Conservation (phyloP, 768 basidiomycete species). For the Xerocomus spinulosus region DNA sequence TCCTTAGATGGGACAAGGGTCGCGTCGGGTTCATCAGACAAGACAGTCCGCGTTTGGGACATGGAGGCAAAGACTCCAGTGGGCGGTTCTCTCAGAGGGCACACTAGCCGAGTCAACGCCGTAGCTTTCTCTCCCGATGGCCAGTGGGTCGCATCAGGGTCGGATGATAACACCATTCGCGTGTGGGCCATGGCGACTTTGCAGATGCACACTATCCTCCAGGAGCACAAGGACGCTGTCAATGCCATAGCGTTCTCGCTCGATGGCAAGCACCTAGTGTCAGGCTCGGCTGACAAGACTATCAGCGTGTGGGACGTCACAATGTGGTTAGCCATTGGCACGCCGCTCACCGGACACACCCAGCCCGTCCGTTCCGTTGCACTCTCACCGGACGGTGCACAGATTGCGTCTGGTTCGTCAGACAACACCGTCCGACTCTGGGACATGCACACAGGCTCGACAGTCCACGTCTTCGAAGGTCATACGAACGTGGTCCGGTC, state of each 20-base stretch:
- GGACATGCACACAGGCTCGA: background rate
- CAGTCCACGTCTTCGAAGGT: background rate
- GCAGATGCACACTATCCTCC: background rate
- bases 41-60: conserved; percentile 1
- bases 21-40: background rate
- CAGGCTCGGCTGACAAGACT: background rate
- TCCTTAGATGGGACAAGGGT: conserved; percentile 1
- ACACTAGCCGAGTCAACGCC: background rate
- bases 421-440: background rate
- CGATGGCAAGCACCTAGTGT: background rate
- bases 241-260: background rate
- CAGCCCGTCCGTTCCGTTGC: background rate
- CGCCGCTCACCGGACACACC: background rate
- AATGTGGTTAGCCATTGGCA: background rate
- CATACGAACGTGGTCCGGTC: background rate
- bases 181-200: background rate
- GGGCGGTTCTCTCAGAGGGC: background rate
- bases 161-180: background rate
- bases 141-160: background rate
- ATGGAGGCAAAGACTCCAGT: background rate
- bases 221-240: background rate
- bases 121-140: conserved; percentile 1
- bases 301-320: background rate
- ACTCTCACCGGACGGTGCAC: background rate
- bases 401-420: background rate